phyloP scores from a whole-genome alignment of 1,139 yeast genomes.

The Taphrina confusa region DNA sequence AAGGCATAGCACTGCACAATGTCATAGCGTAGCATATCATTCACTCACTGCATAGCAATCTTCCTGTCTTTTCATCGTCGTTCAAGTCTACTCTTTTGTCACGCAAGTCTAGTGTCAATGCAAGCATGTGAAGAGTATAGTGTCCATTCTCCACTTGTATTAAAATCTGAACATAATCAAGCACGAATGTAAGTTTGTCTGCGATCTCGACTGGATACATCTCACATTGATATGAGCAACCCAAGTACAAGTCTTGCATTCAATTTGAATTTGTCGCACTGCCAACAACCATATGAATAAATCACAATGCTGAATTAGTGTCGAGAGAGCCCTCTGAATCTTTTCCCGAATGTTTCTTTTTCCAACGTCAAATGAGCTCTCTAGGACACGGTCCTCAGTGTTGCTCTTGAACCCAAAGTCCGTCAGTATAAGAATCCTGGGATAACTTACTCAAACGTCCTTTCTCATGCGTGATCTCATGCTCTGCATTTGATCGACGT shows the following conservation, averaged over 20 bases:
- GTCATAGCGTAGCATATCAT: neutral
- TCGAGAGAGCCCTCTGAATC: too few relatives aligned
- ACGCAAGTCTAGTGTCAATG: too few relatives aligned
- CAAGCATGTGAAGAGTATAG: too few relatives aligned
- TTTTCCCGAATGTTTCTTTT: too few relatives aligned
- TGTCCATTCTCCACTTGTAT: too few relatives aligned
- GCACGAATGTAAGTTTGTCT: too few relatives aligned
- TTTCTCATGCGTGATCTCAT: neutral
- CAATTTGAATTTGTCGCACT: neutral
- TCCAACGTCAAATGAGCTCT: too few relatives aligned
- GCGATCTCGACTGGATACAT: conserved; percentile 2
- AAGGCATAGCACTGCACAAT: neutral
- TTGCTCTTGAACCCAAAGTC: neutral
- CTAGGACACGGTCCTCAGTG: neutral
- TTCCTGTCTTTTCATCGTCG: neutral
- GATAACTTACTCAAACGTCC: conserved; percentile 8
- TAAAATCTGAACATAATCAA: too few relatives aligned
- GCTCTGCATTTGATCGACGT: neutral
- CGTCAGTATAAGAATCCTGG: neutral
- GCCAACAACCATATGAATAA: neutral
- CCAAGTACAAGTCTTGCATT: neutral
- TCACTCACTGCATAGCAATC: neutral
- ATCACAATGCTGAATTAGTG: too few relatives aligned
- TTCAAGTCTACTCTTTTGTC: too few relatives aligned
- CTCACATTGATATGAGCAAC: conserved; percentile 5